Base-by-base conservation (phyloP, 129 eudicot genomes). In the Cynara cardunculus region DNA sequence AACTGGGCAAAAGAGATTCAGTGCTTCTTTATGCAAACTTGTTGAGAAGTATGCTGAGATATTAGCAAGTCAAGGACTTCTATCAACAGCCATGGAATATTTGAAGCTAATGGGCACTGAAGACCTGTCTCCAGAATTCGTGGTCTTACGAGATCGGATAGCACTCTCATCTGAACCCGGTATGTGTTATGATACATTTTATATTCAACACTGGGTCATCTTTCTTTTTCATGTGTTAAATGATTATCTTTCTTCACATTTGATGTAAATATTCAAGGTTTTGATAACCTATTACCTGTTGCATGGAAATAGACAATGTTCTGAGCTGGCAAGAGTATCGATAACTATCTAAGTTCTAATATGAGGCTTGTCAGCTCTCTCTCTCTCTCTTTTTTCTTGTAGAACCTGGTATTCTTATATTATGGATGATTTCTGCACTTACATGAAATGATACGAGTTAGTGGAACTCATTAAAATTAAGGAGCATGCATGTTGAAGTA, bases 11-110 rank as follows among this genome's bases (percentile, higher is more conserved):
- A 90, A 87, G 89, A 87, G 81, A 74, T 90, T 90, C 62, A 93
- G 97, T 74, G 88, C 88, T 85, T 86, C 90, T 37, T 27, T 93
- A 71, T 90, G 90, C 82, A 90, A 86, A 74, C 94, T 93, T 68
- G 94, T 89, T 76, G 98, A 93, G 87, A 89, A 91, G 78, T 91
- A 93, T 87, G 94, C 92, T 74, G 98, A 93, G 75, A 93, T 93
- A 69, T 87, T 93, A 82, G 94, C 94, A 78, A 93, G 94, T 82
- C 96, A 91, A 81, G 98, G 98, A 75, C 96, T 84, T 78, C 71
- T 93, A 81, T 81, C 88, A 31, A 87, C 96, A 56, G 96, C 98
- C 1, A 90, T 91, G 96, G 89, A 89, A 69, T 93, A 87, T 77
- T 75, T 93, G 76, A 89, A 93, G 59, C 90, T 93, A 53, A 71